Conservation (phyloP, 805 yeast genomes). For the Ogataea paradorogensis region DNA sequence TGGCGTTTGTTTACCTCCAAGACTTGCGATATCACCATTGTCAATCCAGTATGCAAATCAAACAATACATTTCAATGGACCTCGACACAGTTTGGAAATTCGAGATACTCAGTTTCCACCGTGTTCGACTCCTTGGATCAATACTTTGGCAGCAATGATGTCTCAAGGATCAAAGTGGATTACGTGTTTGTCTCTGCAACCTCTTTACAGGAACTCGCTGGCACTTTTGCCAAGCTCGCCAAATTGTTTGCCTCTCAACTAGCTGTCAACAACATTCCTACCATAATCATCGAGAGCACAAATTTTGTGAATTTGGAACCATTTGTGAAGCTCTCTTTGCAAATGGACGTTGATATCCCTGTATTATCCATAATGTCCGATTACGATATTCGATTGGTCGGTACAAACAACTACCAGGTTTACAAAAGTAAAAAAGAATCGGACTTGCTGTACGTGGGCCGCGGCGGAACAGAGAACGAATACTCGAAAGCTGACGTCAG, state of each 20-base stretch:
- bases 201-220: conserved; percentile 51
- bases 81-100: conserved; percentile 33
- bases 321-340: conserved; percentile 48
- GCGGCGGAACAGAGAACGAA: conserved; percentile 40
- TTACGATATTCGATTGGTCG: conserved; percentile 48
- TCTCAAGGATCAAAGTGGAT: conserved; percentile 35
- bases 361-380: conserved; percentile 62
- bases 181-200: conserved; percentile 44
- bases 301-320: conserved; percentile 74
- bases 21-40: conserved; percentile 39
- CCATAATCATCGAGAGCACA: conserved; percentile 63
- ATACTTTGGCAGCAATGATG: conserved; percentile 17
- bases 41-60: conserved; percentile 30
- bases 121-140: conserved; percentile 25
- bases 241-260: conserved; percentile 33
- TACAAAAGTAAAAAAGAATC: conserved; percentile 39
- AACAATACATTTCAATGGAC: conserved; percentile 29
- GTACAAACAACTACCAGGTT: conserved; percentile 34
- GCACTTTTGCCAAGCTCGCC: conserved; percentile 37
- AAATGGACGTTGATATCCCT: conserved; percentile 32
- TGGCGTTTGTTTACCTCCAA: conserved; percentile 53
- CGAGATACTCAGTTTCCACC: conserved; percentile 26
- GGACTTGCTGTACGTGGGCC: conserved; percentile 45
- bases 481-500: conserved; percentile 42
- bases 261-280: conserved; percentile 36